Conservation (phyloP, 2,329 filamentous ascomycete species). For the Amauroascus niger region DNA sequence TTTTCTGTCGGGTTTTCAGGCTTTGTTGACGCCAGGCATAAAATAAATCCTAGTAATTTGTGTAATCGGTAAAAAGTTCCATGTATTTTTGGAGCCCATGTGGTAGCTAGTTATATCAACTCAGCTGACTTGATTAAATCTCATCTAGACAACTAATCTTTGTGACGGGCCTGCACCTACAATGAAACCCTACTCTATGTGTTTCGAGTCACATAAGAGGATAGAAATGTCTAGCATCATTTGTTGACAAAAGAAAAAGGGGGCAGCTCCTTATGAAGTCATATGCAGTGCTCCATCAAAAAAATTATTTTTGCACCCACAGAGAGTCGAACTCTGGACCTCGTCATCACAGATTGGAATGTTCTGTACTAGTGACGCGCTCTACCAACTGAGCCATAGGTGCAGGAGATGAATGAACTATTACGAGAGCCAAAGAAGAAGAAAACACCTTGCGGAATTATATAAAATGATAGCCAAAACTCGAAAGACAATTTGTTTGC, state of each 20-base stretch:
- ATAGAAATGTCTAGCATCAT: too few relatives aligned
- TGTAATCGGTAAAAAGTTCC: too few relatives aligned
- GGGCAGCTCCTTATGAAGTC: too few relatives aligned
- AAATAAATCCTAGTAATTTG: too few relatives aligned
- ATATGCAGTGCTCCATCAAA: neutral
- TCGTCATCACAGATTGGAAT: slow-evolving; percentile 11
- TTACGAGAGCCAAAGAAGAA: neutral
- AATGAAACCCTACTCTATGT: too few relatives aligned
- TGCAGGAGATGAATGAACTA: neutral
- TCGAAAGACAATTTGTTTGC: neutral
- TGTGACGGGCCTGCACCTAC: too few relatives aligned
- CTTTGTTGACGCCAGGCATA: neutral
- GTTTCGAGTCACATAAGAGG: too few relatives aligned
- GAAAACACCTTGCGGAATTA: neutral
- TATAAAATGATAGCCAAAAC: too few relatives aligned
- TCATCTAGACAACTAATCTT: too few relatives aligned
- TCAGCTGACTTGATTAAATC: too few relatives aligned
- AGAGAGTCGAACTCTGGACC: slow-evolving; percentile 17
- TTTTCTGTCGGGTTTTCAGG: neutral
- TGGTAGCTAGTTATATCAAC: too few relatives aligned
- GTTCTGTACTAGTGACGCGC: slow-evolving; percentile 17
- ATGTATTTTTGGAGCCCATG: too few relatives aligned
- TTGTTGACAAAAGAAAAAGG: neutral
- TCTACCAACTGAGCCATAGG: slow-evolving; percentile 18
- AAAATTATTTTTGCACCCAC: slow-evolving; percentile 12